Percentiles rank a stretch among this genome's conserved stretches.
Conservation (phyloP, 306 rosid genomes). For the Morella rubra region DNA sequence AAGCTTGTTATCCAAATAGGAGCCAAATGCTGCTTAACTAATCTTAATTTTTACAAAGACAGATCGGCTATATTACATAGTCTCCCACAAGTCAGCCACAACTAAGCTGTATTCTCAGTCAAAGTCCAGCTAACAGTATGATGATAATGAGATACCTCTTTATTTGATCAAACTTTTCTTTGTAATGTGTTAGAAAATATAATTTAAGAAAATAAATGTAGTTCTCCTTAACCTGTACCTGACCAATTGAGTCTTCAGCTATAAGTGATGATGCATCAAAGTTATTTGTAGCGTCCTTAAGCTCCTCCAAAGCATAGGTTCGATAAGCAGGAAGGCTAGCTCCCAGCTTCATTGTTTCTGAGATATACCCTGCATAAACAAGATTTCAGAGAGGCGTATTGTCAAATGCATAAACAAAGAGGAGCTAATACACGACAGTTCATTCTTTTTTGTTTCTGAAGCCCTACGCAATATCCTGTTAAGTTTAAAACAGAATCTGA, state of each 20-base stretch:
- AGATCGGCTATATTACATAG: not conserved
- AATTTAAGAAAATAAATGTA: too few relatives aligned
- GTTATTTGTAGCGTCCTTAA: slow-evolving; percentile 80
- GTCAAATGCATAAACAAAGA: not conserved
- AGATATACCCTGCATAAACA: slow-evolving; percentile 64
- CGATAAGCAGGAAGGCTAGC: slow-evolving; percentile 79
- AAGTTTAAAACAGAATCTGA: not conserved
- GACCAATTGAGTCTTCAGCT: slow-evolving; percentile 61
- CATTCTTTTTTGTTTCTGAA: slow-evolving; percentile 5
- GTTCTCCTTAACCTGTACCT: slow-evolving; percentile 41
- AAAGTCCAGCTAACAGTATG: not conserved
- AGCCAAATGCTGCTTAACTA: not conserved
- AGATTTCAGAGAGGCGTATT: slow-evolving; percentile 2
- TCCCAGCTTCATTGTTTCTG: slow-evolving; percentile 92
- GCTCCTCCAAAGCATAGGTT: slow-evolving; percentile 83
- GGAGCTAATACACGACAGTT: slow-evolving; percentile 14
- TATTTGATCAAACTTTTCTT: too few relatives aligned
- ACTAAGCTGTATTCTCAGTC: not conserved
- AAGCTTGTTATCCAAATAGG: not conserved
- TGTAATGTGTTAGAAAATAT: too few relatives aligned
- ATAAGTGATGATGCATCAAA: slow-evolving; percentile 66
- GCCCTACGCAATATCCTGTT: not conserved
- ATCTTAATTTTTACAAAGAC: not conserved
- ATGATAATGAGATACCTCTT: not conserved
- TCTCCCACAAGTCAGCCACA: not conserved